Conservation (phyloP, 2,329 filamentous ascomycete species). For the Cercospora sp. region DNA sequence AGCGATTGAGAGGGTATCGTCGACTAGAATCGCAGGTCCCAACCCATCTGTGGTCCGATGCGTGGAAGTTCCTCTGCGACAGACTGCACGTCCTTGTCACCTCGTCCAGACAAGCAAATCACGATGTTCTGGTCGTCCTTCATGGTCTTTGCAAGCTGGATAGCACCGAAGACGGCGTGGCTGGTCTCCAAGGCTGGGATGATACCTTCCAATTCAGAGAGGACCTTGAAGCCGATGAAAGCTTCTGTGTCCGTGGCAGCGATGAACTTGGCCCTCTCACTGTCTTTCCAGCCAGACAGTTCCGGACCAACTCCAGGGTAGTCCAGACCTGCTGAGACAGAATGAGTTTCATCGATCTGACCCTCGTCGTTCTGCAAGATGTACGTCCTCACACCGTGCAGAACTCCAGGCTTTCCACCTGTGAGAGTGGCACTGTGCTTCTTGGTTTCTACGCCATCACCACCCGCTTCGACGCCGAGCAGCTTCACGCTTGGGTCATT, state of each 20-base stretch:
- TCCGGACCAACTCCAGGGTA: slow-evolving; percentile 97
- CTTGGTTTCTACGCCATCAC: slow-evolving; percentile 82
- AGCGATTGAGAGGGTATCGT: not conserved
- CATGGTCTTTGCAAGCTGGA: slow-evolving; percentile 92
- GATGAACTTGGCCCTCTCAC: slow-evolving; percentile 78
- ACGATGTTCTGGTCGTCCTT: slow-evolving; percentile 84
- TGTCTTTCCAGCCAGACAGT: slow-evolving; percentile 90
- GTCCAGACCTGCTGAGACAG: slow-evolving; percentile 91
- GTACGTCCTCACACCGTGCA: slow-evolving; percentile 95
- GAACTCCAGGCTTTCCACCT: slow-evolving; percentile 83
- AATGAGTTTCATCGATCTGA: slow-evolving; percentile 93
- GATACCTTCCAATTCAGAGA: slow-evolving; percentile 89
- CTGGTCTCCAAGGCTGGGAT: slow-evolving; percentile 93
- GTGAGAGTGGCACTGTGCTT: slow-evolving; percentile 86
- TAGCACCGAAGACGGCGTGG: slow-evolving; percentile 85
- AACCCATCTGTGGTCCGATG: slow-evolving; percentile 82
- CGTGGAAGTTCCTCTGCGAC: slow-evolving; percentile 91
- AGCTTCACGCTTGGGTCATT: slow-evolving; percentile 82
- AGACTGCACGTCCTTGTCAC: slow-evolving; percentile 98
- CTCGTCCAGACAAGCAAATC: slow-evolving; percentile 87
- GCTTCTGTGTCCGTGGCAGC: slow-evolving; percentile 90
- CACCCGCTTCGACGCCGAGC: slow-evolving; percentile 90
- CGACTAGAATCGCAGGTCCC: slow-evolving; percentile 58
- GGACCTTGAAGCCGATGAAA: slow-evolving; percentile 78
- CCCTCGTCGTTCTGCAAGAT: slow-evolving; percentile 90